These are phyloP conservation scores for Ophiosphaerella korrae DNA, from an alignment of 2,329 filamentous ascomycete genomes.

Conservation along the genomic window DNA sequence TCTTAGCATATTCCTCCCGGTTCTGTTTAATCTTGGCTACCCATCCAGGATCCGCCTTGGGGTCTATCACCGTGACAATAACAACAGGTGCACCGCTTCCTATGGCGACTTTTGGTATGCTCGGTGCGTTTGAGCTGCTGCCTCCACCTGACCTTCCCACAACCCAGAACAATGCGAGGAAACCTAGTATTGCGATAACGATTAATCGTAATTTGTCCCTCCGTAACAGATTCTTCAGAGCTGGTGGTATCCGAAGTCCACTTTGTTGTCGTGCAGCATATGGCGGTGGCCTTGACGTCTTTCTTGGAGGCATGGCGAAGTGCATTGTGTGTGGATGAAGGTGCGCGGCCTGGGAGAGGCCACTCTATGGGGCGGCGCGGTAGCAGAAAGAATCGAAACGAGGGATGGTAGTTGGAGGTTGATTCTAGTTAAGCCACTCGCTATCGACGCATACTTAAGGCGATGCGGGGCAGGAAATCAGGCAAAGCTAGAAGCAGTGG, in stretches of 20 bases:
- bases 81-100: constrained; percentile 64
- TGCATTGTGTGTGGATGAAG: constrained; percentile 63
- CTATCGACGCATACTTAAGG: constrained; percentile 2
- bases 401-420: constrained; percentile 23
- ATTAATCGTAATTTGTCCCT: constrained; percentile 66
- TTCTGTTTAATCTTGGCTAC: constrained; percentile 79
- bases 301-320: constrained; percentile 86
- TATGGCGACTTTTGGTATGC: constrained; percentile 42
- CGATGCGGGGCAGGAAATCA: neutral
- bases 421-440: neutral
- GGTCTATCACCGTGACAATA: constrained; percentile 83
- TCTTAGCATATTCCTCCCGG: constrained; percentile 79
- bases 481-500: neutral
- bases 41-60: constrained; percentile 68
- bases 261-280: constrained; percentile 66
- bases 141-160: constrained; percentile 37
- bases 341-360: constrained; percentile 22
- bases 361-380: neutral
- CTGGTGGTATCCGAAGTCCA: constrained; percentile 43
- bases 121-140: constrained; percentile 13
- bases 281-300: constrained; percentile 75
- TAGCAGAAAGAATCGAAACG: constrained; percentile 16
- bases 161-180: constrained; percentile 55
- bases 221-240: constrained; percentile 56
- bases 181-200: constrained; percentile 59